Conservation (phyloP, 148 eudicot species). For the Camellia sinensis region DNA sequence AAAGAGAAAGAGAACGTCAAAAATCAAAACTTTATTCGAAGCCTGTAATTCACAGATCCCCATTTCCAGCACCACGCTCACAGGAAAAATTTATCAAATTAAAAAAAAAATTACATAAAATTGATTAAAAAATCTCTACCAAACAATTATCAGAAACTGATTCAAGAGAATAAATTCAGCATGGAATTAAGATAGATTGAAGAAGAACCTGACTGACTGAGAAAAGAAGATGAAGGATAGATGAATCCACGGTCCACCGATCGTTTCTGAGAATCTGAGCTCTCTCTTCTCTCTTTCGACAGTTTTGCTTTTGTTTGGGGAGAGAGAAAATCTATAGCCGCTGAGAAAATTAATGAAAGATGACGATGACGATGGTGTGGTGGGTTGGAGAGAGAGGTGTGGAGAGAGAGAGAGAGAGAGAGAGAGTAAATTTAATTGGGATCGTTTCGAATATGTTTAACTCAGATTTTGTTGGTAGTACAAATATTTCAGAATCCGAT, state of each 20-base stretch:
- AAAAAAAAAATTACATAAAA: neutral
- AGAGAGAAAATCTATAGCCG: slow-evolving; percentile 6
- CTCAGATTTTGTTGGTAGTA: neutral
- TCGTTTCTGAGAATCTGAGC: neutral
- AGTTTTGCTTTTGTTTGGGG: neutral
- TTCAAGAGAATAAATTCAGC: neutral
- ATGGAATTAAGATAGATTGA: neutral
- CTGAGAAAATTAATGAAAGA: slow-evolving; percentile 15
- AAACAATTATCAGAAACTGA: neutral
- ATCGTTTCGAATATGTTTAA: neutral
- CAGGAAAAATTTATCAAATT: neutral
- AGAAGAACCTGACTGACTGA: slow-evolving; percentile 1
- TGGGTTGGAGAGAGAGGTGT: neutral
- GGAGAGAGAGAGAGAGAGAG: slow-evolving; percentile 13
- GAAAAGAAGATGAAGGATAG: neutral
- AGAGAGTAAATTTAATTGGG: neutral
- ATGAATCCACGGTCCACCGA: slow-evolving; percentile 15
- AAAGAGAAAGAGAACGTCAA: neutral
- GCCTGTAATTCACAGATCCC: slow-evolving; percentile 11
- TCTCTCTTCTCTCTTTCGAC: neutral
- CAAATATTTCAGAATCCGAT: neutral
- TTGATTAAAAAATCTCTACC: neutral
- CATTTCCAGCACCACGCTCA: neutral
- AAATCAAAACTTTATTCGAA: neutral
- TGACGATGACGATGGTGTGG: neutral